phyloP scores from a whole-genome alignment of 2,329 filamentous ascomycete genomes.

The Coniochaeta prunicola region DNA sequence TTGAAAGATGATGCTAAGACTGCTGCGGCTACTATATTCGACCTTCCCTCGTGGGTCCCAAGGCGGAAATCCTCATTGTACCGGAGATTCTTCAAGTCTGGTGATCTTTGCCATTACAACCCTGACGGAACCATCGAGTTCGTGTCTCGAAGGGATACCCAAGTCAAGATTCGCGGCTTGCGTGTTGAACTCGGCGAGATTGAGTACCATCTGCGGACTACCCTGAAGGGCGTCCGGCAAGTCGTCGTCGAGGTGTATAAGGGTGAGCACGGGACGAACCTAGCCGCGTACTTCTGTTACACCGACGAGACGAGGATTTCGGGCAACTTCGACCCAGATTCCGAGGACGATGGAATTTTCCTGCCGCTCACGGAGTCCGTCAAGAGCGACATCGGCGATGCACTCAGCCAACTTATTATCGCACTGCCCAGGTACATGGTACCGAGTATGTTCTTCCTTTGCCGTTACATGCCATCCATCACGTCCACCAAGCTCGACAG shows the following conservation, averaged over 20 bases:
- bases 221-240: slow-evolving; percentile 5
- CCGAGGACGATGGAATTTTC: no score
- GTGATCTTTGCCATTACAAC: slow-evolving; percentile 27
- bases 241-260: slow-evolving; percentile 9
- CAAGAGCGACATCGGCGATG: no score
- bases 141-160: slow-evolving; percentile 41
- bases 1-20: slow-evolving; percentile 5
- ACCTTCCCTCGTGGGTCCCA: no score
- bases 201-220: slow-evolving; percentile 9
- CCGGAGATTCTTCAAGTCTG: slow-evolving; percentile 30
- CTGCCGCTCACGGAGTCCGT: no score
- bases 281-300: no score
- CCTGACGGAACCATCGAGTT: slow-evolving; percentile 26
- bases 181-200: slow-evolving; percentile 34
- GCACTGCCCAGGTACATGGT: background rate
- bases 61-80: no score
- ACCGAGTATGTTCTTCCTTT: background rate
- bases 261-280: slow-evolving; percentile 12
- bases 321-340: no score
- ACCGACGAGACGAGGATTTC: no score
- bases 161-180: slow-evolving; percentile 48
- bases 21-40: no score
- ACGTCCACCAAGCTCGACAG: background rate
- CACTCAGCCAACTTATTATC: background rate
- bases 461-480: background rate